Evolutionary conservation across 2,329 filamentous ascomycete genomes (phyloP).

Genomic region (Fusarium redolens): DNA sequence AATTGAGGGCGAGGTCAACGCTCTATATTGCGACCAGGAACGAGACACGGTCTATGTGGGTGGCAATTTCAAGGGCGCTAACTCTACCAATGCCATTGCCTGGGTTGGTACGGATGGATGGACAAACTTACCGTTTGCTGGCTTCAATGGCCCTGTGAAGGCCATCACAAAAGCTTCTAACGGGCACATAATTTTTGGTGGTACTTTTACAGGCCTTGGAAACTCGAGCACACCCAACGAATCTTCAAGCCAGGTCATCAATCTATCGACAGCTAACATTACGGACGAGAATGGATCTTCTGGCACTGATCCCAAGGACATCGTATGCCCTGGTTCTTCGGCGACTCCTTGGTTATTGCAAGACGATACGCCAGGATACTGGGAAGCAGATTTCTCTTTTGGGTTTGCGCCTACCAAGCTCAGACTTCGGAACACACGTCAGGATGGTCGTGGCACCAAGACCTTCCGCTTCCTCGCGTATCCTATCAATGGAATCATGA

Average conservation of each 20-base stretch:
- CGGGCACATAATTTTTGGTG: constrained; percentile 91
- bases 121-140: constrained; percentile 86
- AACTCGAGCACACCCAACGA: constrained; percentile 77
- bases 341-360: constrained; percentile 83
- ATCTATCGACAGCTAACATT: constrained; percentile 82
- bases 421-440: constrained; percentile 87
- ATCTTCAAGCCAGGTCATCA: constrained; percentile 82
- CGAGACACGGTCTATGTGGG: constrained; percentile 89
- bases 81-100: constrained; percentile 90
- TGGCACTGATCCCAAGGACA: constrained; percentile 76
- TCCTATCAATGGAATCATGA: constrained; percentile 93
- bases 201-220: constrained; percentile 87
- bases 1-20: constrained; percentile 83
- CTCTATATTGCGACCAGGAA: constrained; percentile 83
- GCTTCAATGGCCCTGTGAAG: constrained; percentile 92
- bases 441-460: constrained; percentile 86
- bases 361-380: constrained; percentile 81
- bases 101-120: constrained; percentile 78
- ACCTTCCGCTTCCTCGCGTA: constrained; percentile 88
- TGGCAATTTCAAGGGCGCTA: constrained; percentile 81
- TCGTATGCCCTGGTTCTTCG: constrained; percentile 79
- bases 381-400: constrained; percentile 85
- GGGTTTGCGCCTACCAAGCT: constrained; percentile 89
- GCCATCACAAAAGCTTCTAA: constrained; percentile 84
- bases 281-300: constrained; percentile 72